Base-by-base conservation (phyloP, 495 filamentous ascomycete species). In the Penicillium flavigenum region DNA sequence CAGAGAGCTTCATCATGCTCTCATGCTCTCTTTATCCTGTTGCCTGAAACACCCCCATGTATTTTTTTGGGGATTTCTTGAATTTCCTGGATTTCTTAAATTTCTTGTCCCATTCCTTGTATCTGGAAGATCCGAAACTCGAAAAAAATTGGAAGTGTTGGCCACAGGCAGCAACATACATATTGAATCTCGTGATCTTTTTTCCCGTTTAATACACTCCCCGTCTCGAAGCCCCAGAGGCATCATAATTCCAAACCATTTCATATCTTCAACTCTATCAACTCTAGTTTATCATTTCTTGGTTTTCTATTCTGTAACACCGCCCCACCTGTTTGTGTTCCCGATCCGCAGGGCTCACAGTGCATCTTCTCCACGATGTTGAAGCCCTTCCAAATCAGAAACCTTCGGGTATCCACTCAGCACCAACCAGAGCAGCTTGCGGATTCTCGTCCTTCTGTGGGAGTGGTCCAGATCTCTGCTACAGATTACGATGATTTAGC, bases 401-500 rank as follows among this genome's bases (percentile, higher is more conserved):
- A 75, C 56, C 68, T 78, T 38, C 69, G 72, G 50, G 58, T 53
- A 31, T 60, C 63, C 45, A 38, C 63, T 38, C 22, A 27, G 26
- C 53, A 57, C n/a, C 47, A 46, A 14, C 10, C 32, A 16, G 32
- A 38, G 36, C 11, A 47, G 26, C 34, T 39, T 36, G 16, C 41
- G 17, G 24, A 44, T 6, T 27, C 51, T 17, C 42, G 45, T 36
- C 32, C 27, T 49, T 57, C 56, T 52, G 50, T 51, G 17, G 69
- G 67, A 5, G 61, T 74, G 22, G 72, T 81, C 27, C 71, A 69
- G 42, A 62, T 81, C 44, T 74, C 74, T 41, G 60, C 70, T 12
- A 60, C 69, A 5, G 73, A 81, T 26, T 84, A 84, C 51, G 76
- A 84, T 60, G 63, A 77, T 26, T 70, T 82, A 49, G 72, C 79